phyloP scores from a whole-genome alignment of 2,329 filamentous ascomycete genomes.

The Paecilomyces variotii region DNA sequence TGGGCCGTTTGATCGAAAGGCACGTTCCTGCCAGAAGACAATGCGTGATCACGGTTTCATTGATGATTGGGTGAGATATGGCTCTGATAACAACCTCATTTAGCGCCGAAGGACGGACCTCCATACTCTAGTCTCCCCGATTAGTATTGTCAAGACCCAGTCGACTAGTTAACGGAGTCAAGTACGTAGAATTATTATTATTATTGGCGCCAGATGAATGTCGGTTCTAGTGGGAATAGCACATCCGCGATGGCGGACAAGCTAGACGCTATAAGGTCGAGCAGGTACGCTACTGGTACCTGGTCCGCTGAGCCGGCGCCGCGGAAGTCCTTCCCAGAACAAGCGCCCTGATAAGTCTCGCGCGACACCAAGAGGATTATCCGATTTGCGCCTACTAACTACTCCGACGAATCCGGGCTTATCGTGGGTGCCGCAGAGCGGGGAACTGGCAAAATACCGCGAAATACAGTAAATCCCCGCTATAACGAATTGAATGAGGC shows the following conservation, averaged over 20 bases:
- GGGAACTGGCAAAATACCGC: background rate
- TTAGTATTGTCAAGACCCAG: background rate
- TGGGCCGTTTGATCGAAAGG: background rate
- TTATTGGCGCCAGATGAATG: conserved; percentile 3
- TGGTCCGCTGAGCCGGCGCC: conserved; percentile 10
- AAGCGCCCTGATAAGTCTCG: background rate
- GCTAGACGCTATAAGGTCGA: conserved; percentile 3
- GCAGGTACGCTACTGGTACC: conserved; percentile 8
- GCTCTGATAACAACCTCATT: background rate
- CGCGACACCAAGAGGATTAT: background rate
- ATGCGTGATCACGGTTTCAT: background rate
- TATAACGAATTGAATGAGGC: too few relatives aligned
- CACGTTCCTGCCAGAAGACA: background rate
- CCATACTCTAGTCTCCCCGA: background rate
- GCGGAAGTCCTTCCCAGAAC: conserved; percentile 12
- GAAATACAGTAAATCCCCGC: too few relatives aligned
- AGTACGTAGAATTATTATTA: background rate
- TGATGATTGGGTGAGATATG: background rate
- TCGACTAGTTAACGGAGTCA: background rate
- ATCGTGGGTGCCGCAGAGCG: background rate
- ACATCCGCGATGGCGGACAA: conserved; percentile 16
- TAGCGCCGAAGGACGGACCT: background rate
- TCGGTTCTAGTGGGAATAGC: conserved; percentile 15
- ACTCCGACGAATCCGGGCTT: background rate
- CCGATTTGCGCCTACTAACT: background rate